These are phyloP conservation scores for Leucosporidium yakuticum DNA, from an alignment of 768 basidiomycete species.

Conservation along the genomic window DNA sequence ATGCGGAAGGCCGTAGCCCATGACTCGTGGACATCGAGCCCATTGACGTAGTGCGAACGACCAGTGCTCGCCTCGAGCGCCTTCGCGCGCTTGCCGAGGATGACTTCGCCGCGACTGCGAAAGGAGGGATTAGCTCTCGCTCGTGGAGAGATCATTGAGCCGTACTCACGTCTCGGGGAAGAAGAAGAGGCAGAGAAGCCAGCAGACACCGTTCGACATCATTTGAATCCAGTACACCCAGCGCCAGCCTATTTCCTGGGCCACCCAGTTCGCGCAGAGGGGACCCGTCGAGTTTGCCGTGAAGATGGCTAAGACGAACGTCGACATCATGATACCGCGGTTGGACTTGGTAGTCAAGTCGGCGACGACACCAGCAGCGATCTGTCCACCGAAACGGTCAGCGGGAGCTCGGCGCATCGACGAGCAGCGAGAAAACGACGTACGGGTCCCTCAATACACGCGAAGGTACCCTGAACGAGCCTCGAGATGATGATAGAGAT, in stretches of 20 bases:
- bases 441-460: constrained; percentile 34
- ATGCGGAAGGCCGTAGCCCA: constrained; percentile 16
- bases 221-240: constrained; percentile 38
- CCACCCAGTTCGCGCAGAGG: constrained; percentile 32
- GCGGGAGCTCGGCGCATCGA: neutral
- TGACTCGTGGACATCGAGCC: constrained; percentile 21
- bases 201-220: constrained; percentile 25
- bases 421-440: neutral
- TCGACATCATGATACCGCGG: constrained; percentile 14
- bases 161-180: constrained; percentile 18
- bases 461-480: constrained; percentile 23
- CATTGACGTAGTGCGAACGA: constrained; percentile 23
- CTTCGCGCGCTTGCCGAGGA: constrained; percentile 27
- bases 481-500: constrained; percentile 23
- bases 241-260: constrained; percentile 32
- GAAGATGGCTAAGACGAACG: constrained; percentile 33
- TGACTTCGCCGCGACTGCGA: constrained; percentile 27
- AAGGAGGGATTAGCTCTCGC: too few relatives aligned
- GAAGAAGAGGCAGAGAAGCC: constrained; percentile 25
- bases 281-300: constrained; percentile 35
- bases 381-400: neutral
- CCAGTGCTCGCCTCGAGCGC: constrained; percentile 24
- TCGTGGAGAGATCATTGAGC: neutral
- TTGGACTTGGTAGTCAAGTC: constrained; percentile 21
- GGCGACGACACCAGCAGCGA: constrained; percentile 29